Evolutionary conservation across 2,329 filamentous ascomycete genomes (phyloP), one percentile per base, ranked within the genome.

Genomic region (Blastomyces silverae): DNA sequence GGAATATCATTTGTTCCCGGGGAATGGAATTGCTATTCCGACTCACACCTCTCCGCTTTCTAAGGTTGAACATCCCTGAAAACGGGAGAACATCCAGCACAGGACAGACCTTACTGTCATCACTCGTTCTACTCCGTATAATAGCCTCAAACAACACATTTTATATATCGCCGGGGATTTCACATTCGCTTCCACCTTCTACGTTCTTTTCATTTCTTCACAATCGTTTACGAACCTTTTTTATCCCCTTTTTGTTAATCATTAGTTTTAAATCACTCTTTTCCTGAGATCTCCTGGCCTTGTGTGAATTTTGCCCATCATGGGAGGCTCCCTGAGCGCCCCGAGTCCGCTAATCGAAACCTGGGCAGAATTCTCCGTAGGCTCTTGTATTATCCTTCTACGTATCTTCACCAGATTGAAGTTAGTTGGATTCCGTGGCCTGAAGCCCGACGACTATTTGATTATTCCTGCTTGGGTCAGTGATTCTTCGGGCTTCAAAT

Each of bases 281-380:
- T 60, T 22, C 37, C 22, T 25, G 39, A 46, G 39, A 28, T 60
- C 25, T 1, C 46, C 48, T 20, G 8, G 10, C 22, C 6, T 60
- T 39, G 25, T 28, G 52, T 31, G 17, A 28, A 46, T 28, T 20
- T 17, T 48, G n/a, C 22, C 20, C 42, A 48, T 34, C 42, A 60
- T 60, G 58, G 39, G 25, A 31, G 20, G 31, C 11, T 31, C 52
- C 13, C 25, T 34, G 28, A 57, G 31, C 10, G 52, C 52, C 28
- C 52, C 52, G 25, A 52, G 42, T 20, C 34, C 56, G 37, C n/a
- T 65, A 39, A 70, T 71, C 2, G 76, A 78, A 62, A 76, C 76
- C 71, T 78, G 76, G 77, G 67, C 71, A 58, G 70, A 78, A n/a
- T 78, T 74, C 64, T 61, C 67, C 4, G 57, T 77, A 3, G 77